phyloP scores from a whole-genome alignment of 106 monocot species.

The Dendrobium huoshanense region DNA sequence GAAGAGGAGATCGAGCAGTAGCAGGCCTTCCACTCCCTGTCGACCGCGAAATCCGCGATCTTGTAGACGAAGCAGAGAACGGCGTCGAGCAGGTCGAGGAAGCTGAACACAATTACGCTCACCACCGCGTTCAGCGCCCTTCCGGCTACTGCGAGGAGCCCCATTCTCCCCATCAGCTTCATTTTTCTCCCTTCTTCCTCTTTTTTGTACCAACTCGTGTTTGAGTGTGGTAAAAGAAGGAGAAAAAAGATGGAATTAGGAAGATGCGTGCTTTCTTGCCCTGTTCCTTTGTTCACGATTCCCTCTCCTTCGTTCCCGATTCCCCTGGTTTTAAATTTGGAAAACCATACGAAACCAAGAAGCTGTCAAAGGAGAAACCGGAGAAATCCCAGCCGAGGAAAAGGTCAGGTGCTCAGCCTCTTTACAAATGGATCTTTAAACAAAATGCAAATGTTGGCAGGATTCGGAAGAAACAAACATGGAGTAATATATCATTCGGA shows the following conservation, averaged over 20 bases:
- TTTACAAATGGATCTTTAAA: too few relatives aligned
- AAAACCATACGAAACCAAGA: not conserved
- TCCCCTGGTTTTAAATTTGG: not conserved
- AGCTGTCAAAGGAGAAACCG: not conserved
- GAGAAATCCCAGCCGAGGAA: not conserved
- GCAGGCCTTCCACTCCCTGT: slow-evolving; percentile 27
- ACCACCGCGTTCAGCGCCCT: slow-evolving; percentile 47
- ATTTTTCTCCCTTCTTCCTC: not conserved
- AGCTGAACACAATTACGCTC: slow-evolving; percentile 50
- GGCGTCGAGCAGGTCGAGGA: slow-evolving; percentile 15
- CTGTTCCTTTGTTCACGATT: not conserved
- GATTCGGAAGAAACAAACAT: too few relatives aligned
- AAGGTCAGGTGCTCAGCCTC: not conserved
- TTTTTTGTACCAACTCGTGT: not conserved
- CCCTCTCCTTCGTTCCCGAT: not conserved
- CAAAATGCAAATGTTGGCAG: too few relatives aligned
- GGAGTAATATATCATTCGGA: too few relatives aligned
- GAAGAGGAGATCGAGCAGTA: slow-evolving; percentile 18
- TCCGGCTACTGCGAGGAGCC: slow-evolving; percentile 11
- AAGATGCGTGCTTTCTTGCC: not conserved
- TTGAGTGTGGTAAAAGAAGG: not conserved
- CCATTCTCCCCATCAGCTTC: not conserved
- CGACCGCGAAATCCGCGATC: slow-evolving; percentile 15
- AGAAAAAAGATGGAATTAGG: not conserved
- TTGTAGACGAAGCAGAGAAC: slow-evolving; percentile 20